These are phyloP conservation scores for Paraurostyla sp. DNA, from an alignment of 73 alveolate genomes.

Conservation along the genomic window DNA sequence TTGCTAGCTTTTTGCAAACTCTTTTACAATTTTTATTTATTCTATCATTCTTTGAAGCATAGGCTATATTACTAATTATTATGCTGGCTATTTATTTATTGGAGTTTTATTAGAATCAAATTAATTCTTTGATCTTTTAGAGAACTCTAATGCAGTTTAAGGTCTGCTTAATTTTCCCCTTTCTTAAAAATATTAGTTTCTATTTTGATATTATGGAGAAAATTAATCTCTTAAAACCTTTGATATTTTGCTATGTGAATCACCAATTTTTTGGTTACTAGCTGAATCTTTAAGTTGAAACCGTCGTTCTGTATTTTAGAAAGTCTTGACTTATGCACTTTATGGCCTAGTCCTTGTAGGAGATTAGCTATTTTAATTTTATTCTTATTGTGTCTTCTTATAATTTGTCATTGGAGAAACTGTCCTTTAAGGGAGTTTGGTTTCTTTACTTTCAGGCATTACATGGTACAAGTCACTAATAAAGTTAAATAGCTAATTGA, in stretches of 20 bases:
- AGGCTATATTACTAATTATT: background rate
- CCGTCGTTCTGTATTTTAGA: background rate
- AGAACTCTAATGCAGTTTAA: background rate
- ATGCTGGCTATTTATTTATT: background rate
- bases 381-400: background rate
- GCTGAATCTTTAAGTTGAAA: background rate
- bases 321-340: background rate
- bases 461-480: conserved; percentile 34
- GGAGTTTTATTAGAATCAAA: conserved; percentile 4
- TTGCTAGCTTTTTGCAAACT: conserved; percentile 13
- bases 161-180: background rate
- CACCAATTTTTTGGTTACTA: too few species aligned
- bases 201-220: background rate
- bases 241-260: too few species aligned
- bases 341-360: background rate
- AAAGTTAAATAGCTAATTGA: background rate
- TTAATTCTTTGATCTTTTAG: background rate
- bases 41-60: conserved; percentile 41
- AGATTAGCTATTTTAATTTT: background rate
- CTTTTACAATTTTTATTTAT: conserved; percentile 19
- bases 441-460: conserved; percentile 17
- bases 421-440: background rate
- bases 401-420: background rate
- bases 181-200: background rate
- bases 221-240: background rate